Evolutionary conservation across 306 rosid genomes (phyloP).

Genomic region (Ochetophila trinervis): DNA sequence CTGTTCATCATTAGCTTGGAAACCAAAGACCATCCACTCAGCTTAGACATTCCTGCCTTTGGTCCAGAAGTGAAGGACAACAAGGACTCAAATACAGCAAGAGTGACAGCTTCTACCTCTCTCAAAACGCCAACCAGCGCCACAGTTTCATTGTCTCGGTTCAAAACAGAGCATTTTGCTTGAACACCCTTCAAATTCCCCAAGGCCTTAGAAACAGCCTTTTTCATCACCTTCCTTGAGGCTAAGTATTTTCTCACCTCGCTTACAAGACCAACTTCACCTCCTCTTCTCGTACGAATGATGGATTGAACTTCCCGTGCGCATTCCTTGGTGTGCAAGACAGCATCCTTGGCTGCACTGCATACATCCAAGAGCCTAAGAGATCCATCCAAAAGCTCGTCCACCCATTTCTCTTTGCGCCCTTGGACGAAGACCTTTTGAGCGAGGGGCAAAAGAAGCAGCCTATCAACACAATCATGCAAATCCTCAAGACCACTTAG

Average conservation of each 20-base stretch:
- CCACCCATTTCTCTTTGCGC: conserved; percentile 43
- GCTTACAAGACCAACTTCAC: conserved; percentile 20
- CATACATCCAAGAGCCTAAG: conserved; percentile 36
- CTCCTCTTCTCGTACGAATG: conserved; percentile 41
- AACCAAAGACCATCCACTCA: conserved; percentile 39
- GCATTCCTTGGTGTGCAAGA: conserved; percentile 53
- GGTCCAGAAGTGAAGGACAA: conserved; percentile 36
- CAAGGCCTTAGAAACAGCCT: conserved; percentile 39
- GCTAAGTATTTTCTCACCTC: conserved; percentile 45
- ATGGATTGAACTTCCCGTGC: conserved; percentile 43
- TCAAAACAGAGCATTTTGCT: conserved; percentile 17
- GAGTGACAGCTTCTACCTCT: conserved; percentile 34
- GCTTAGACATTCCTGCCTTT: conserved; percentile 23
- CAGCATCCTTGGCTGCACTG: conserved; percentile 45
- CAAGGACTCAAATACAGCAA: conserved; percentile 40
- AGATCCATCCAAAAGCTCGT: conserved; percentile 44
- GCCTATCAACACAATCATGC: conserved; percentile 40
- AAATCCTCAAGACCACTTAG: conserved; percentile 22
- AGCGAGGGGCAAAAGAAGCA: conserved; percentile 39
- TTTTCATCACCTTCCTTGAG: conserved; percentile 47
- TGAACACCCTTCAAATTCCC: conserved; percentile 22
- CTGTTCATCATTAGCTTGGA: conserved; percentile 31
- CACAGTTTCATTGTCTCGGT: conserved; percentile 19
- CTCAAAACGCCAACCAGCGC: conserved; percentile 29
- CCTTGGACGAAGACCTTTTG: conserved; percentile 39